Evolutionary conservation across 179 eudicot species (phyloP).

Genomic region (Corrigiola litoralis): DNA sequence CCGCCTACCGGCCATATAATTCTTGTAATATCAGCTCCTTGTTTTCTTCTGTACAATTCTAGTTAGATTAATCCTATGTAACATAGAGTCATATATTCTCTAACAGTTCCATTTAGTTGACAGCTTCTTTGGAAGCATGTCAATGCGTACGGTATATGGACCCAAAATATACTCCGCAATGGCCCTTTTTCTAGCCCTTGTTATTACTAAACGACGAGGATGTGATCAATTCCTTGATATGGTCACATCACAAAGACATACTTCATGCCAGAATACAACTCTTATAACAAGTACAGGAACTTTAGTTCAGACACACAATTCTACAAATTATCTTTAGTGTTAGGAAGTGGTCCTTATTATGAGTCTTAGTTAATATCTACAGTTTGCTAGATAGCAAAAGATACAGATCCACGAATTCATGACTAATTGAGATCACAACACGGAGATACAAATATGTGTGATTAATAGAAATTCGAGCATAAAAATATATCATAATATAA

Average conservation of each 20-base stretch:
- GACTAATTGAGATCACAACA: too few relatives aligned
- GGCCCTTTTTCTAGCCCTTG: neutral
- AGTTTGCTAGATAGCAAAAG: too few relatives aligned
- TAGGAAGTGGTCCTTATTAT: too few relatives aligned
- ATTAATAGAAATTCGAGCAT: too few relatives aligned
- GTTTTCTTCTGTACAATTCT: neutral
- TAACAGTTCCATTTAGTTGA: constrained; percentile 4
- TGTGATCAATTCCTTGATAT: constrained; percentile 1
- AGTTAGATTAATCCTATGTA: neutral
- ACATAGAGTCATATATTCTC: constrained; percentile 12
- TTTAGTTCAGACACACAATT: too few relatives aligned
- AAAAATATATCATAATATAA: too few relatives aligned
- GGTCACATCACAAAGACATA: constrained; percentile 16
- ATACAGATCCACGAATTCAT: too few relatives aligned
- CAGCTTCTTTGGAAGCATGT: constrained; percentile 6
- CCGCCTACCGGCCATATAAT: neutral
- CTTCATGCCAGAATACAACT: too few relatives aligned
- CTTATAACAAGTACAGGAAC: too few relatives aligned
- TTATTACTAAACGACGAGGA: constrained; percentile 13
- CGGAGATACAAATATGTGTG: too few relatives aligned
- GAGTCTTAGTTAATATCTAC: too few relatives aligned
- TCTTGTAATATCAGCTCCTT: neutral
- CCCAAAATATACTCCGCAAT: neutral
- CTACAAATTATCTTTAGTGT: too few relatives aligned
- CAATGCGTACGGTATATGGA: constrained; percentile 1